Evolutionary conservation across 2,329 filamentous ascomycete genomes (phyloP).

Genomic region (Colletotrichum camelliae): DNA sequence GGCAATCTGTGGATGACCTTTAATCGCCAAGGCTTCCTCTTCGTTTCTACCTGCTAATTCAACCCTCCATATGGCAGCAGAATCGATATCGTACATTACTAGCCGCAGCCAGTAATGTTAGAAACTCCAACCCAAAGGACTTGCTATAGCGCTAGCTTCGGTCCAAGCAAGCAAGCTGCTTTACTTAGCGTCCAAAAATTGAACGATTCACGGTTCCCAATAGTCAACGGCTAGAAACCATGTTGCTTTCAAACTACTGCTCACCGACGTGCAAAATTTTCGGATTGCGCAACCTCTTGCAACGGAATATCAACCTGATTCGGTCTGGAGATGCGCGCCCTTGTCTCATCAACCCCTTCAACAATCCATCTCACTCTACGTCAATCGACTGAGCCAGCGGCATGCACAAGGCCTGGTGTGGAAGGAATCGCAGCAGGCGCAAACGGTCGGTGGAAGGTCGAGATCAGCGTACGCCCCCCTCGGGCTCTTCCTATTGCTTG

Average conservation of each 20-base stretch:
- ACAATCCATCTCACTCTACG: background rate
- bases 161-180: background rate
- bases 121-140: background rate
- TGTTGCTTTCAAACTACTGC: background rate
- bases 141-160: background rate
- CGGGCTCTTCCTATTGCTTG: background rate
- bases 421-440: background rate
- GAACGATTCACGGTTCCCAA: background rate
- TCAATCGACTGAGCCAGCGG: background rate
- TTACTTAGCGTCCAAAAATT: background rate
- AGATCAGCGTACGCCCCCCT: background rate
- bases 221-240: background rate
- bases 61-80: background rate
- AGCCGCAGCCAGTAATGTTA: background rate
- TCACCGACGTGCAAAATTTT: background rate
- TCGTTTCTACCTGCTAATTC: background rate
- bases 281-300: background rate
- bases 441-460: background rate
- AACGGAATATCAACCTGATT: background rate
- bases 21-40: background rate
- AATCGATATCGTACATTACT: background rate
- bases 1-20: background rate
- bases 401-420: background rate
- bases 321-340: background rate
- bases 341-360: background rate